A percentile compares a stretch with the other conserved stretches of the same genome.
phyloP scores from a whole-genome alignment of 495 filamentous ascomycete genomes.

The Neurospora africana region DNA sequence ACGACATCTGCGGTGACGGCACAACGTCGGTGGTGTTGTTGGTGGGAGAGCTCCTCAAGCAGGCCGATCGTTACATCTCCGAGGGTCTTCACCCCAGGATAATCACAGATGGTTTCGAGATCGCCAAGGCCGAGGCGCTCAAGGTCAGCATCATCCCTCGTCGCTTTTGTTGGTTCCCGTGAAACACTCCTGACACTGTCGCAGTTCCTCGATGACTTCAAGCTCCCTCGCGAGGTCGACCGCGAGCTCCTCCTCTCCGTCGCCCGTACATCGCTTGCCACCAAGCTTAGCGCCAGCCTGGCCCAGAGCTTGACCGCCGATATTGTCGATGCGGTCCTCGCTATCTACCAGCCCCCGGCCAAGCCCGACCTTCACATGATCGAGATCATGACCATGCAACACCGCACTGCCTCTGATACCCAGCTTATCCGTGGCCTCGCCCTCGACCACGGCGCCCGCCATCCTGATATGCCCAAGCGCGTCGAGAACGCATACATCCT shows the following conservation, averaged over 20 bases:
- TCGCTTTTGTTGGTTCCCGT: background rate
- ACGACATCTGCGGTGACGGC: conserved; percentile 96
- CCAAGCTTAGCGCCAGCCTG: conserved; percentile 79
- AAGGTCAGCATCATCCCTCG: conserved; percentile 46
- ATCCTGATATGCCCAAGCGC: conserved; percentile 96
- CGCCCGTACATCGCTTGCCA: conserved; percentile 87
- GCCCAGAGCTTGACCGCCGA: conserved; percentile 85
- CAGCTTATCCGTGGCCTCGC: conserved; percentile 89
- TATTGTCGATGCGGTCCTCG: conserved; percentile 90
- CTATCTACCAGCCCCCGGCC: conserved; percentile 79
- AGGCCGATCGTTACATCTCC: conserved; percentile 86
- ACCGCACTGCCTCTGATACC: conserved; percentile 90
- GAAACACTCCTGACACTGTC: conserved; percentile 12
- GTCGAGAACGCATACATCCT: conserved; percentile 94
- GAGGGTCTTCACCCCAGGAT: conserved; percentile 93
- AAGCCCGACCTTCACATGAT: conserved; percentile 99
- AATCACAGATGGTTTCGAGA: conserved; percentile 96
- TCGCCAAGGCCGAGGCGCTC: conserved; percentile 84
- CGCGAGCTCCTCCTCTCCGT: conserved; percentile 89
- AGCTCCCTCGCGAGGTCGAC: conserved; percentile 76
- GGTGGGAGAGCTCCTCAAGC: conserved; percentile 94
- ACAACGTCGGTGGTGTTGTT: conserved; percentile 93
- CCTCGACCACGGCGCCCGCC: conserved; percentile 89
- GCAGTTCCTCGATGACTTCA: conserved; percentile 91
- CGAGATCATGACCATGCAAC: conserved; percentile 99